Percentiles rank a stretch among this genome's conserved stretches.
Conservation (phyloP, 495 filamentous ascomycete species). For the Penicillium arizonense region DNA sequence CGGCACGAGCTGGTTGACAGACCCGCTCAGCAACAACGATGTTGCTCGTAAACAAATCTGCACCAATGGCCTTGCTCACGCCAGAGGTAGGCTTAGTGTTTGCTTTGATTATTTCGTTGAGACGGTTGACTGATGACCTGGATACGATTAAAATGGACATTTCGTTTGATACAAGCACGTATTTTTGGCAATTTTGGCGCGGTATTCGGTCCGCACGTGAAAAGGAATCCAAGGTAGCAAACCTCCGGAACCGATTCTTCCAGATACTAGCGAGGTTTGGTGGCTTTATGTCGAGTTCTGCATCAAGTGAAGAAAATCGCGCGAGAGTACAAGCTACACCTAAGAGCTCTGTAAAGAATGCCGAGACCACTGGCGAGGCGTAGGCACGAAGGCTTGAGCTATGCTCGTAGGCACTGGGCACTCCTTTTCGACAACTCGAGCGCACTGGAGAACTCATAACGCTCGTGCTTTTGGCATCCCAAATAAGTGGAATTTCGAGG, state of each 20-base stretch:
- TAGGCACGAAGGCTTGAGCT: conserved; percentile 67
- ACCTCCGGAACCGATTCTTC: conserved; percentile 33
- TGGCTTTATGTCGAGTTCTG: conserved; percentile 60
- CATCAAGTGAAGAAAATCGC: conserved; percentile 64
- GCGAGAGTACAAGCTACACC: conserved; percentile 78
- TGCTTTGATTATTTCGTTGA: conserved; percentile 68
- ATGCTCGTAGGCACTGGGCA: conserved; percentile 77
- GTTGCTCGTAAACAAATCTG: conserved; percentile 80
- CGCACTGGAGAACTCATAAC: conserved; percentile 44
- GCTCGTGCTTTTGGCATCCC: conserved; percentile 47
- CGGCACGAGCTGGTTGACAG: conserved; percentile 20
- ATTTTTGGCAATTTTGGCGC: conserved; percentile 33
- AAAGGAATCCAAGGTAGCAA: conserved; percentile 55
- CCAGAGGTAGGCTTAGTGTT: conserved; percentile 33
- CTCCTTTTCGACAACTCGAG: conserved; percentile 25
- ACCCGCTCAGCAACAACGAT: conserved; percentile 62
- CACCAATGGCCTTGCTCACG: conserved; percentile 53
- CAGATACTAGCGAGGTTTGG: conserved; percentile 11
- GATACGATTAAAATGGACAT: conserved; percentile 86
- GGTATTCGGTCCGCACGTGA: conserved; percentile 49
- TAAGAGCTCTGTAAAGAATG: conserved; percentile 70
- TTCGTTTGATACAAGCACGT: conserved; percentile 85
- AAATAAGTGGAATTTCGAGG: conserved; percentile 57
- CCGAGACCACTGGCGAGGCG: conserved; percentile 56
- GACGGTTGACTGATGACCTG: conserved; percentile 68